Evolutionary conservation across 1,284 basidiomycete genomes (phyloP).

Genomic region (Leccinum fuscescens): DNA sequence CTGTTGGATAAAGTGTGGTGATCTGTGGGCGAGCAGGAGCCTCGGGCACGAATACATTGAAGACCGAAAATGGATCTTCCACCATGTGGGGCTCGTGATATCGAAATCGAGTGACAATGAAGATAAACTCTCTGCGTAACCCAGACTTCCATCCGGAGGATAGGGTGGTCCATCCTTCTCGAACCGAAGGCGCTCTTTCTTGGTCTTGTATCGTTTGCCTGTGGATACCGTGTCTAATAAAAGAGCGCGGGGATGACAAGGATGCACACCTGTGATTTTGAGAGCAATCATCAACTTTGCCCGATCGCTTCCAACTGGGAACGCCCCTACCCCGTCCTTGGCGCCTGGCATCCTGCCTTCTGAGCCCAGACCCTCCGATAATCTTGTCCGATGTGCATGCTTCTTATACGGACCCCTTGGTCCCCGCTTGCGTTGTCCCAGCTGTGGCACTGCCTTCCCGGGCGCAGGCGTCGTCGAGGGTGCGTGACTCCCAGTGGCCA

Average conservation of each 20-base stretch:
- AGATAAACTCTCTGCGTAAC: slow-evolving; percentile 50
- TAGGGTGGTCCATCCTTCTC: slow-evolving; percentile 71
- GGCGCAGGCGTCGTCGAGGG: slow-evolving; percentile 33
- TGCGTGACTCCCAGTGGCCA: slow-evolving; percentile 25
- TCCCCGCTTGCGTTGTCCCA: slow-evolving; percentile 29
- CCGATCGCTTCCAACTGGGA: slow-evolving; percentile 66
- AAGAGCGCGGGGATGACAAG: background rate
- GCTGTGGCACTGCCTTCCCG: slow-evolving; percentile 35
- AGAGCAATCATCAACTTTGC: slow-evolving; percentile 65
- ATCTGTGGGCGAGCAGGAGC: slow-evolving; percentile 51
- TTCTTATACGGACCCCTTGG: slow-evolving; percentile 52
- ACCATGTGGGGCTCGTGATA: slow-evolving; percentile 40
- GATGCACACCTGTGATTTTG: slow-evolving; percentile 61
- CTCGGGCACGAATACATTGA: slow-evolving; percentile 63
- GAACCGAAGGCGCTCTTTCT: slow-evolving; percentile 70
- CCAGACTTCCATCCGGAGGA: slow-evolving; percentile 66
- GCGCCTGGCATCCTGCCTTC: slow-evolving; percentile 72
- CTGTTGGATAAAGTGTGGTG: slow-evolving; percentile 52
- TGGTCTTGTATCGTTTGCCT: slow-evolving; percentile 76
- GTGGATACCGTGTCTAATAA: background rate
- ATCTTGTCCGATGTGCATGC: slow-evolving; percentile 25
- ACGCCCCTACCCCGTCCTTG: slow-evolving; percentile 68
- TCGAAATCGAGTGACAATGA: background rate
- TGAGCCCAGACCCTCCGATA: slow-evolving; percentile 59
- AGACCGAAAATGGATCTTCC: slow-evolving; percentile 72